Evolutionary conservation across 140 eudicot genomes (phyloP).

Genomic region (Ambrosia hybrid): DNA sequence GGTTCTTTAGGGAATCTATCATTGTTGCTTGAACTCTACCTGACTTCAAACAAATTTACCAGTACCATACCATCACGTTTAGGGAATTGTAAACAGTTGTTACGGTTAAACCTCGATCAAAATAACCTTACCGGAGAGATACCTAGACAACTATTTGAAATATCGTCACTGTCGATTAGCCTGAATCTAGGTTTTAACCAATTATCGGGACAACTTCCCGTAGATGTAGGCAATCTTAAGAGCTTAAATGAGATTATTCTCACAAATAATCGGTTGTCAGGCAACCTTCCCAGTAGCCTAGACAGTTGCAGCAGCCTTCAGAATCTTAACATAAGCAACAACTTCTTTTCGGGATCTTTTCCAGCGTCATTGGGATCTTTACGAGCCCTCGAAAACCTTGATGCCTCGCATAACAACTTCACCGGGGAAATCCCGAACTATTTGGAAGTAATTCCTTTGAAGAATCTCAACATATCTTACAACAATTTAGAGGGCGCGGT

Average conservation of each 20-base stretch:
- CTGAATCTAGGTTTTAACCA: slow-evolving; percentile 25
- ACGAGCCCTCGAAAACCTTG: too few species aligned
- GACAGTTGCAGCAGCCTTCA: slow-evolving; percentile 21
- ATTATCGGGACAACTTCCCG: slow-evolving; percentile 18
- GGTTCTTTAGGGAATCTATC: slow-evolving; percentile 11
- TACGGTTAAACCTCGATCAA: too few species aligned
- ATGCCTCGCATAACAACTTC: too few species aligned
- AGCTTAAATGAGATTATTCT: background rate
- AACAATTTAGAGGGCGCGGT: slow-evolving; percentile 41
- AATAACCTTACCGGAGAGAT: too few species aligned
- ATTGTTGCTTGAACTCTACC: slow-evolving; percentile 10
- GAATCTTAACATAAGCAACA: too few species aligned
- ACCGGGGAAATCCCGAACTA: slow-evolving; percentile 24
- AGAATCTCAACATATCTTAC: slow-evolving; percentile 40
- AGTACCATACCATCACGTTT: slow-evolving; percentile 2
- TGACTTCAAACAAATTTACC: slow-evolving; percentile 23
- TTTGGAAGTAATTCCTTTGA: slow-evolving; percentile 15
- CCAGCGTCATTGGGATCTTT: too few species aligned
- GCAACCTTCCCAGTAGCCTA: slow-evolving; percentile 33
- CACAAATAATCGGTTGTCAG: slow-evolving; percentile 27
- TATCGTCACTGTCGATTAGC: background rate
- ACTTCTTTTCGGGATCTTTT: too few species aligned
- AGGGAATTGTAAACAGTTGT: too few species aligned
- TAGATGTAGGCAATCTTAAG: slow-evolving; percentile 17
- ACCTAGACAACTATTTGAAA: too few species aligned